Base-by-base conservation (phyloP, 306 rosid species). In the Cicer arietinum region DNA sequence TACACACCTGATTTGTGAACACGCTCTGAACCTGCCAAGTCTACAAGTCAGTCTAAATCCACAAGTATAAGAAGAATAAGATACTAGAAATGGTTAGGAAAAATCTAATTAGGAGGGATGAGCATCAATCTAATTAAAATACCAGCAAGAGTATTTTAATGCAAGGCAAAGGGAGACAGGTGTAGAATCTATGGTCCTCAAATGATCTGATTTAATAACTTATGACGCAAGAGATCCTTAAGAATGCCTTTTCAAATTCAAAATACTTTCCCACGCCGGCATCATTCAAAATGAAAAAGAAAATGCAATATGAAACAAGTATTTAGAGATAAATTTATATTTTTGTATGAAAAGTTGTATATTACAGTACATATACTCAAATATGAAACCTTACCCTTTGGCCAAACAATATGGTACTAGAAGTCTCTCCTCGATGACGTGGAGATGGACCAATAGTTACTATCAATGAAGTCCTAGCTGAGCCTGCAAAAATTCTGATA, bases 21-120 rank as follows among this genome's bases (percentile, higher is more conserved):
- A 60, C 98, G 97, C 91, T 94, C 98, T 10, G 98, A 94, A 78
- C 98, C 98, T 41, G 98, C 98, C 81, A 94, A 86, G 90, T 94
- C 98, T 79, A 94, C 98, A 76, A 66, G 67, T 16, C 73, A 8
- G 64, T 60, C 59, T 45, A 67, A 60, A 73, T 7, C 63, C 7
- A 60, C 13, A 30, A 58, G 41, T 47, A 37, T 39, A 67, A 20
- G 46, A 64, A 20, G 50, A 69, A 47, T 59, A 78, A 10, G 61
- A 30, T 37, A 61, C 20, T 52, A 61, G 65, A 69, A 68, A 54
- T 37, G 71, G 5, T 73, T 67, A 6, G 67, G 25, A 45, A n/a
- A 44, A 22, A 40, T 12, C 42, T 52, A 52, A 61, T 63, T 43
- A 42, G 67, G 56, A 60, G 0, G 30, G 54, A 50, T 57, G 61